These are phyloP conservation scores for Amaranthus hypochondriacus DNA, from an alignment of 148 eudicot genomes.

Conservation along the genomic window DNA sequence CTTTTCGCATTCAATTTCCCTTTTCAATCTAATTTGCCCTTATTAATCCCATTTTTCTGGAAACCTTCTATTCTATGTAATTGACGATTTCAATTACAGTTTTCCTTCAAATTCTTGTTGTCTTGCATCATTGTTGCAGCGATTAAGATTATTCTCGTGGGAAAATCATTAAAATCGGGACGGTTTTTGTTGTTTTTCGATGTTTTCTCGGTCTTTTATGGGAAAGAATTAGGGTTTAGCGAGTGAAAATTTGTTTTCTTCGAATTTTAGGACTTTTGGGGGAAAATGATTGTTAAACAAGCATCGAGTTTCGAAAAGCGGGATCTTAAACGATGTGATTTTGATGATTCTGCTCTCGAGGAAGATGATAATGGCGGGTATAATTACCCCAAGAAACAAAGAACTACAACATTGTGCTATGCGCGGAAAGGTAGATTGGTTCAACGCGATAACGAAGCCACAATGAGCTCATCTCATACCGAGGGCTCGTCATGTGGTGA, in stretches of 20 bases:
- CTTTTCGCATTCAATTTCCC: too few relatives aligned
- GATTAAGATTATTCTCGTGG: too few relatives aligned
- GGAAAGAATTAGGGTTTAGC: slow-evolving; percentile 33
- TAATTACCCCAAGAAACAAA: slow-evolving; percentile 34
- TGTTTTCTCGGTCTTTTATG: slow-evolving; percentile 10
- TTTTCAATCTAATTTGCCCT: too few relatives aligned
- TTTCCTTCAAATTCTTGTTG: too few relatives aligned
- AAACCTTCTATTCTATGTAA: too few relatives aligned
- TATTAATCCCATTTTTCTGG: too few relatives aligned
- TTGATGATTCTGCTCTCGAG: slow-evolving; percentile 22
- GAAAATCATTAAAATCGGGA: too few relatives aligned
- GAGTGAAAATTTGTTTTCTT: neutral
- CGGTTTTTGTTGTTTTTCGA: neutral
- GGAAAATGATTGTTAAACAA: slow-evolving; percentile 31
- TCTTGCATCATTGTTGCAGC: too few relatives aligned
- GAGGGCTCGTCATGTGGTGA: slow-evolving; percentile 31
- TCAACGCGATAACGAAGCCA: slow-evolving; percentile 22
- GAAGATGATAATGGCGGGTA: slow-evolving; percentile 26
- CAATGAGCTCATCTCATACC: slow-evolving; percentile 30
- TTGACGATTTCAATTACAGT: too few relatives aligned
- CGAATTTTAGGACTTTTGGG: slow-evolving; percentile 10
- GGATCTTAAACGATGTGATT: slow-evolving; percentile 31
- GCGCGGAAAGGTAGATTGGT: slow-evolving; percentile 17
- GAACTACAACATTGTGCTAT: slow-evolving; percentile 18
- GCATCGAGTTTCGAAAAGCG: slow-evolving; percentile 34